These are phyloP conservation scores for Phytomonas sp. DNA, from an alignment of 208 protist genomes.

Conservation along the genomic window DNA sequence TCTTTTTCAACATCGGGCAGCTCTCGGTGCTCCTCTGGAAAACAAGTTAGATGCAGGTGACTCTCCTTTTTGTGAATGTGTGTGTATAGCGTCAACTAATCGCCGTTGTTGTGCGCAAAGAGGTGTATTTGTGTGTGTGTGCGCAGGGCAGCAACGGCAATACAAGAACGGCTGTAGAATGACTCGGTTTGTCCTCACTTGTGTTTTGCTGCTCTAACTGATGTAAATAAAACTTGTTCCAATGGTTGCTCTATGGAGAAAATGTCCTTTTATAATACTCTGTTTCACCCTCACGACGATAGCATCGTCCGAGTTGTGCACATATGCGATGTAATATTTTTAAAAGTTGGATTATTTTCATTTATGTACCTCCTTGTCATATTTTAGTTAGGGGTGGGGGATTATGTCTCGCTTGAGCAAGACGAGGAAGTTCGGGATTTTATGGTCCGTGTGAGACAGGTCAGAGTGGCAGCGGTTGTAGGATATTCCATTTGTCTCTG, in stretches of 20 bases:
- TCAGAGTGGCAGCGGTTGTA: too few relatives aligned
- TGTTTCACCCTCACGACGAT: neutral
- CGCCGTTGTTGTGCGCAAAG: neutral
- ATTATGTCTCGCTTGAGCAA: neutral
- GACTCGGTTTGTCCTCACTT: conserved; percentile 1
- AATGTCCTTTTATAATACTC: neutral
- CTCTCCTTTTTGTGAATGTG: neutral
- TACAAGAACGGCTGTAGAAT: neutral
- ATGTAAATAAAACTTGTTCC: conserved; percentile 2
- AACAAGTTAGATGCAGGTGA: conserved; percentile 22
- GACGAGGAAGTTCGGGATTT: neutral
- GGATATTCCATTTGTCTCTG: too few relatives aligned
- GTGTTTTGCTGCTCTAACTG: neutral
- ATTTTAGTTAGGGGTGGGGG: neutral
- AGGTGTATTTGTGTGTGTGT: neutral
- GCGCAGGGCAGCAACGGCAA: neutral
- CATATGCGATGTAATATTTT: neutral
- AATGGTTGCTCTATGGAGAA: neutral
- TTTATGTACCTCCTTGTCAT: neutral
- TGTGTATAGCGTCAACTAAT: neutral
- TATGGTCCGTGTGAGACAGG: neutral
- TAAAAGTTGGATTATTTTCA: neutral
- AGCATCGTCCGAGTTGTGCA: neutral
- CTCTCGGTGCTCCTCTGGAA: conserved; percentile 98
- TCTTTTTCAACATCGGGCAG: conserved; percentile 99